Conservation (phyloP, 306 rosid genomes). For the Echinosophora koreensis region DNA sequence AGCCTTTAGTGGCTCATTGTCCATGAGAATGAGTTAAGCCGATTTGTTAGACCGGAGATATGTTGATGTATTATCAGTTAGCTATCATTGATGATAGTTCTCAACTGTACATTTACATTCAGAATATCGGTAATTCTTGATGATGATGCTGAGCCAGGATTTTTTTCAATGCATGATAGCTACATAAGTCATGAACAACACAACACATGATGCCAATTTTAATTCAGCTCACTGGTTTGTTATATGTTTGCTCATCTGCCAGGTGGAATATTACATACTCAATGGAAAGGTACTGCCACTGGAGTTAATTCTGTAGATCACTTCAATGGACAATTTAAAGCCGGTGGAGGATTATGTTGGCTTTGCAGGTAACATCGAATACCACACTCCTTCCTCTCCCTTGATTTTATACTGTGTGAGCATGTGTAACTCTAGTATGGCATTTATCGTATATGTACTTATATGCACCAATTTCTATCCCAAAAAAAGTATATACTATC, state of each 20-base stretch:
- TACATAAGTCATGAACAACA: conserved; percentile 1
- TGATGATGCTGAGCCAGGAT: neutral
- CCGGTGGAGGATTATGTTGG: conserved; percentile 89
- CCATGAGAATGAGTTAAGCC: neutral
- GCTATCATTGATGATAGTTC: conserved; percentile 24
- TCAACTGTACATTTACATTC: conserved; percentile 4
- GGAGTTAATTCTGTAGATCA: conserved; percentile 93
- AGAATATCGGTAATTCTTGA: neutral
- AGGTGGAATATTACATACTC: conserved; percentile 76
- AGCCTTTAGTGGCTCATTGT: conserved; percentile 6
- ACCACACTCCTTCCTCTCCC: conserved; percentile 17
- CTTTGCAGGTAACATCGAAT: conserved; percentile 81
- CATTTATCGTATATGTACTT: neutral
- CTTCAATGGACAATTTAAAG: conserved; percentile 93
- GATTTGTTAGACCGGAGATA: neutral
- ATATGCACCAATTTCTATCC: neutral
- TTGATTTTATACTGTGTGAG: neutral
- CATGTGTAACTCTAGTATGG: conserved; percentile 16
- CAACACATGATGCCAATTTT: conserved; percentile 2
- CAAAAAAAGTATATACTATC: neutral
- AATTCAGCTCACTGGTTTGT: conserved; percentile 30
- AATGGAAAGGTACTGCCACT: conserved; percentile 68
- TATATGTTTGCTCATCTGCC: conserved; percentile 30
- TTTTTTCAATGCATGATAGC: conserved; percentile 17
- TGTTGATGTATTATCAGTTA: conserved; percentile 15